Percentiles rank a stretch among this genome's conserved stretches.
phyloP scores from a whole-genome alignment of 148 eudicot species.

The Vaccinium corymbosum region DNA sequence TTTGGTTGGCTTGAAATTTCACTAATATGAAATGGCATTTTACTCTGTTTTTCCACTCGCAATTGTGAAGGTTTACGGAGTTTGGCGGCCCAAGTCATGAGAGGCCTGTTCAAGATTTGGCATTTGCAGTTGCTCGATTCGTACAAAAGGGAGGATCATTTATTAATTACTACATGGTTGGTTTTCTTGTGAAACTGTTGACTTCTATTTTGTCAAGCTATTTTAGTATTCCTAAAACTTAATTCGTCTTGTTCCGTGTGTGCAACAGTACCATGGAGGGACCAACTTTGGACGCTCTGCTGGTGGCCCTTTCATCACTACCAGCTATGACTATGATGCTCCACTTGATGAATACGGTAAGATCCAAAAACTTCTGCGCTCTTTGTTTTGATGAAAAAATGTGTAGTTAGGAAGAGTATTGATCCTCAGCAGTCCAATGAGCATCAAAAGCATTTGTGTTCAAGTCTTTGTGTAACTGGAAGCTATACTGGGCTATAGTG shows the following conservation, averaged over 20 bases:
- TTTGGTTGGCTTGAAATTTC: neutral
- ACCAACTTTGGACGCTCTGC: constrained; percentile 89
- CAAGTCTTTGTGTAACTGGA: neutral
- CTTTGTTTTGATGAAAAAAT: neutral
- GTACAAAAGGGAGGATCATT: constrained; percentile 89
- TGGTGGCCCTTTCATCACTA: constrained; percentile 92
- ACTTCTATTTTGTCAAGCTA: neutral
- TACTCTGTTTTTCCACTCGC: neutral
- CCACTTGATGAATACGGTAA: constrained; percentile 95
- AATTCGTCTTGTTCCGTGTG: constrained; percentile 2
- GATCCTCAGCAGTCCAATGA: neutral
- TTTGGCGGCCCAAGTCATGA: constrained; percentile 71
- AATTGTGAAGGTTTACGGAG: constrained; percentile 63
- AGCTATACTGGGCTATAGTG: neutral
- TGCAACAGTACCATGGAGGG: constrained; percentile 83
- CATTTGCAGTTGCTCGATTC: constrained; percentile 79
- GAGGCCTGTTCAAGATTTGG: constrained; percentile 90
- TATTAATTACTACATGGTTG: constrained; percentile 88
- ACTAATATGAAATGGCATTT: neutral
- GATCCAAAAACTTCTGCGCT: neutral
- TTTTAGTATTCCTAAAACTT: neutral
- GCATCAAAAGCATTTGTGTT: neutral
- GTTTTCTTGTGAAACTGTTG: constrained; percentile 15
- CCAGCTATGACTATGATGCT: constrained; percentile 94
- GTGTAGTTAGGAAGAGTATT: neutral